phyloP scores from a whole-genome alignment of 2,329 filamentous ascomycete species.

The Ophiostoma piceae region DNA sequence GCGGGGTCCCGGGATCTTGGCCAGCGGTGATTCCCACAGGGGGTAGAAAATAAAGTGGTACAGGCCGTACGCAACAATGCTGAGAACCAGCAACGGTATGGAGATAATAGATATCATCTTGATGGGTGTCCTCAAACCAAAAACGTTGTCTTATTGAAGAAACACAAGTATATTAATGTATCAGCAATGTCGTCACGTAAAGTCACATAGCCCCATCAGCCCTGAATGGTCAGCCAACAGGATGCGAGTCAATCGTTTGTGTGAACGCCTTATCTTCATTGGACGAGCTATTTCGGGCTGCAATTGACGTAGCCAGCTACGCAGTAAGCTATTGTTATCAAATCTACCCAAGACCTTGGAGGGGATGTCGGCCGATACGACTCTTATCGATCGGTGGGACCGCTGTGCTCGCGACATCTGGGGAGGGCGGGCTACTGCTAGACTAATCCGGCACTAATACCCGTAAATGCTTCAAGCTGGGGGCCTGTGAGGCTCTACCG shows the following conservation, averaged over 20 bases:
- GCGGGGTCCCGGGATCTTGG: slow-evolving; percentile 36
- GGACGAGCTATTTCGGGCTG: neutral
- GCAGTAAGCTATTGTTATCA: neutral
- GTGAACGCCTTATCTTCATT: neutral
- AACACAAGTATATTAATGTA: too few relatives aligned
- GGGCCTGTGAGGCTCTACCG: neutral
- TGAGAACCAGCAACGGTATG: neutral
- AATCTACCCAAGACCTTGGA: neutral
- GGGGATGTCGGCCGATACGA: slow-evolving; percentile 10
- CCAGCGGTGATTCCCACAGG: slow-evolving; percentile 19
- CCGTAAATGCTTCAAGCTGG: neutral
- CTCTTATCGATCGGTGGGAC: slow-evolving; percentile 7
- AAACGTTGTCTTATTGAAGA: neutral
- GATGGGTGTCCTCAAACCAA: too few relatives aligned
- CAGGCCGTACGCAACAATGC: neutral
- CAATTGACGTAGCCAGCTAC: neutral
- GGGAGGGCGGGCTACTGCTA: neutral
- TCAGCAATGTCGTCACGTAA: neutral
- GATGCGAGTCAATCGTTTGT: neutral
- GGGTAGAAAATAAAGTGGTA: slow-evolving; percentile 15
- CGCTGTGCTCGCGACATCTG: neutral
- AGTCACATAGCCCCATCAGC: neutral
- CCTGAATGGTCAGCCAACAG: neutral
- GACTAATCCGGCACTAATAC: neutral
- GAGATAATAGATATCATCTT: neutral